A percentile compares a stretch with the other conserved stretches of the same genome.
These are phyloP conservation scores for Aspergillus melleus DNA, from an alignment of 2,329 filamentous ascomycete genomes.

Conservation along the genomic window DNA sequence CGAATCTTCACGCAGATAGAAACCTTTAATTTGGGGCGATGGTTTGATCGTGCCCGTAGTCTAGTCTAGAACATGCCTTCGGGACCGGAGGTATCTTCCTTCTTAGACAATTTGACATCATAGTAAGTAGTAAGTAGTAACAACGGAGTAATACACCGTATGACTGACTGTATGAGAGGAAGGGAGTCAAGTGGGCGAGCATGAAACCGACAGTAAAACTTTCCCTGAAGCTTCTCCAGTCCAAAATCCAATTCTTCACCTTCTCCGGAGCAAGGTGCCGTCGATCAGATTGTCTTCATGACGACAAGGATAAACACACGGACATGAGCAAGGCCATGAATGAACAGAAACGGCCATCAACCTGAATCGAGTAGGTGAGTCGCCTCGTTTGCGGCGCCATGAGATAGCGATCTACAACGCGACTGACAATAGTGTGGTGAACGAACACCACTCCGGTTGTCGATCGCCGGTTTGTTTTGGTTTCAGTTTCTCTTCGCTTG, in stretches of 20 bases:
- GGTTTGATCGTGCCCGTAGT: background rate
- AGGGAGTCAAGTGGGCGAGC: background rate
- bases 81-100: background rate
- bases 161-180: too few relatives aligned
- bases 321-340: background rate
- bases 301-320: background rate
- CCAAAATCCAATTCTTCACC: too few relatives aligned
- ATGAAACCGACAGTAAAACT: background rate
- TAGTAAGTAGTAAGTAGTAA: background rate
- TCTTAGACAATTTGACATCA: background rate
- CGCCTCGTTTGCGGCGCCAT: background rate
- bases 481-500: background rate
- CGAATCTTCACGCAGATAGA: too few relatives aligned
- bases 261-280: too few relatives aligned
- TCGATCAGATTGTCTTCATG: background rate
- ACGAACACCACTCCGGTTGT: background rate
- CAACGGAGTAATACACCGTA: too few relatives aligned
- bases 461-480: background rate
- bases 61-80: background rate
- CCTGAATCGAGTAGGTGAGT: background rate
- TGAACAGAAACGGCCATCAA: background rate
- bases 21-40: background rate
- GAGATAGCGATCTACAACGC: conserved; percentile 7
- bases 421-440: background rate
- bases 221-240: background rate